Conservation (phyloP, 73 alveolate genomes). For the Tetrahymena borealis region DNA sequence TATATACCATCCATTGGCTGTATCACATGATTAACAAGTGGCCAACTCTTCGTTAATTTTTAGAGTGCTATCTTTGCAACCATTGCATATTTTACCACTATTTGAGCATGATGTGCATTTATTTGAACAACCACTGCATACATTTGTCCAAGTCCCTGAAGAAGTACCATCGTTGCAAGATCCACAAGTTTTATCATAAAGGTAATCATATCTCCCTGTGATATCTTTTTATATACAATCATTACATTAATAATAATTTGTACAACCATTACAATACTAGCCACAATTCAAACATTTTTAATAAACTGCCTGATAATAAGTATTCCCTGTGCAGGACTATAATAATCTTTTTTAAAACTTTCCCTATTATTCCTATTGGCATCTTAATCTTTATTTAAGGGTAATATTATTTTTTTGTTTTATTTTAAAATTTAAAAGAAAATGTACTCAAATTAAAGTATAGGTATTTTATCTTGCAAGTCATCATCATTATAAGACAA, state of each 20-base stretch:
- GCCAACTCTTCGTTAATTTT: background rate
- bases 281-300: background rate
- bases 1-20: background rate
- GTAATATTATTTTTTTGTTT: background rate
- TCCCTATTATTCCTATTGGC: background rate
- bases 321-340: background rate
- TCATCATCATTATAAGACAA: background rate
- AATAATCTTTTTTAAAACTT: background rate
- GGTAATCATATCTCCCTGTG: background rate
- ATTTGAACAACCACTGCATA: background rate
- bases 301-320: background rate
- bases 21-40: background rate
- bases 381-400: background rate
- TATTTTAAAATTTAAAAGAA: background rate
- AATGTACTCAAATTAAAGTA: background rate
- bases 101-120: background rate
- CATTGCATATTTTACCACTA: background rate
- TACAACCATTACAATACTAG: background rate
- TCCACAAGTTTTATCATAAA: background rate
- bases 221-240: background rate
- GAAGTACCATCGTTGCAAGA: background rate
- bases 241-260: background rate
- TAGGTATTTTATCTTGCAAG: background rate
- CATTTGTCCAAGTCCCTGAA: background rate
- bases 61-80: background rate